phyloP scores from a whole-genome alignment of 2,329 filamentous ascomycete species.

The Talaromyces atroroseus region DNA sequence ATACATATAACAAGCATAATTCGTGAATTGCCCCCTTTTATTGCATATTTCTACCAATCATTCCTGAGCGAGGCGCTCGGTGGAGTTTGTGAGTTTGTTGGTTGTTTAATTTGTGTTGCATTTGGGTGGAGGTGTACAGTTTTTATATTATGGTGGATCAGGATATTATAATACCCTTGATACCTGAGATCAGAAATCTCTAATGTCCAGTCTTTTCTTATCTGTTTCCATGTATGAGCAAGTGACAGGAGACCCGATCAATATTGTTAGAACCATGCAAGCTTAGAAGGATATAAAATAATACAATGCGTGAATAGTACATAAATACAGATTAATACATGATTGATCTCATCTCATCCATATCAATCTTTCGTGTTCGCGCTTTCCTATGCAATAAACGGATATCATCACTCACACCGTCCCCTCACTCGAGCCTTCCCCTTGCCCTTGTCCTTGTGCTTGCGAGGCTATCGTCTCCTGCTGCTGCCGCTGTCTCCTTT shows the following conservation, averaged over 20 bases:
- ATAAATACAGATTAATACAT: constrained; percentile 3
- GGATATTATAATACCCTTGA: neutral
- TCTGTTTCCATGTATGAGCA: neutral
- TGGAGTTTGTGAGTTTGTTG: constrained; percentile 10
- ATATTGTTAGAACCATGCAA: neutral
- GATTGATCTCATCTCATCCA: neutral
- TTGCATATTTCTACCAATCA: neutral
- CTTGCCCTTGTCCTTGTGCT: neutral
- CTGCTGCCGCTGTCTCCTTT: constrained; percentile 30
- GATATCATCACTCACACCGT: neutral
- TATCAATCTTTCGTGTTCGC: neutral
- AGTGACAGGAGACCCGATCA: neutral
- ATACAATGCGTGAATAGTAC: neutral
- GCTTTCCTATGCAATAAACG: neutral
- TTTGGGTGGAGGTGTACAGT: neutral
- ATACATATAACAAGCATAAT: neutral
- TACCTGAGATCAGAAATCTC: neutral
- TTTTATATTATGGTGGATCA: neutral
- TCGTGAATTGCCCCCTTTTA: neutral
- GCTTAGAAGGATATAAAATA: neutral
- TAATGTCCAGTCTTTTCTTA: neutral
- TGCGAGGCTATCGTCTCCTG: neutral
- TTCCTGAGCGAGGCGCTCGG: constrained; percentile 8
- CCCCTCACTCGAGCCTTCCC: neutral
- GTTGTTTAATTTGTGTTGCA: neutral